Conservation (phyloP, 495 filamentous ascomycete genomes). For the Halenospora varia region DNA sequence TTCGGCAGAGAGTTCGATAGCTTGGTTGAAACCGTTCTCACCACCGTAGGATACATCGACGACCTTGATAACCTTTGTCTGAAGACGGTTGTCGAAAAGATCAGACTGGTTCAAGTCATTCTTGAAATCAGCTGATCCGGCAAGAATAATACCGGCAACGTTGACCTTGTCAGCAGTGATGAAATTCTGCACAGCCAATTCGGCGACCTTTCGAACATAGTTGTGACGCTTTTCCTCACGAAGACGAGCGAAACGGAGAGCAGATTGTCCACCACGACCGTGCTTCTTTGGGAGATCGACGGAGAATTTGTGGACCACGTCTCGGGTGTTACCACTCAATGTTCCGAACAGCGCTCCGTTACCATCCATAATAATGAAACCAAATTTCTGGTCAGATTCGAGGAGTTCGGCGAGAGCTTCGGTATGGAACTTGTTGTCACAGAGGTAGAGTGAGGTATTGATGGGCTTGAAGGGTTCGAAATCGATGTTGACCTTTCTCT, state of each 20-base stretch:
- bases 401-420: conserved; percentile 94
- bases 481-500: conserved; percentile 98
- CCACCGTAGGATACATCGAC: conserved; percentile 98
- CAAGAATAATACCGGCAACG: conserved; percentile 88
- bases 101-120: conserved; percentile 97
- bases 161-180: conserved; percentile 98
- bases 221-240: conserved; percentile 99
- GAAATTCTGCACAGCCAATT: conserved; percentile 96
- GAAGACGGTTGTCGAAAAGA: conserved; percentile 89
- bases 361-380: conserved; percentile 99
- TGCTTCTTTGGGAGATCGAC: conserved; percentile 99
- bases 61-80: conserved; percentile 95
- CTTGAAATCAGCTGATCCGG: conserved; percentile 98
- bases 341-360: conserved; percentile 97
- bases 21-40: conserved; percentile 99
- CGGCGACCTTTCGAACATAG: conserved; percentile 97
- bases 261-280: conserved; percentile 98
- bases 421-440: conserved; percentile 99
- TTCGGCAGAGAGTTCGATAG: conserved; percentile 90
- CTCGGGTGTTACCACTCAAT: conserved; percentile 91
- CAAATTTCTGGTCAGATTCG: conserved; percentile 97
- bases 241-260: conserved; percentile 98
- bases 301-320: conserved; percentile 94
- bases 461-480: conserved; percentile 99
- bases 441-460: conserved; percentile 98